Evolutionary conservation across 2,329 filamentous ascomycete genomes (phyloP).

Genomic region (Xylaria sp.): DNA sequence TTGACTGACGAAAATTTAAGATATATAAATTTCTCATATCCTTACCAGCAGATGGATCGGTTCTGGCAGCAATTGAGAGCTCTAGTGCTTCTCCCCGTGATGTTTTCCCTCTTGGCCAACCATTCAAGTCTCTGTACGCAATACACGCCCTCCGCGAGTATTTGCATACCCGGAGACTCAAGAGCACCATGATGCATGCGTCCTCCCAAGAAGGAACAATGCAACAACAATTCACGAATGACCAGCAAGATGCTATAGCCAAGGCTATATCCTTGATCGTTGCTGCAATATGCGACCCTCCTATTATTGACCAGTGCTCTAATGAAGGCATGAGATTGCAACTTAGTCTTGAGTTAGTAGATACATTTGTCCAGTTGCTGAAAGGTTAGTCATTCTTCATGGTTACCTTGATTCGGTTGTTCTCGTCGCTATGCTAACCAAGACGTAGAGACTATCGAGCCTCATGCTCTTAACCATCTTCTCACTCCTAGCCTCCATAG

Average conservation of each 20-base stretch:
- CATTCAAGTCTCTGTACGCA: constrained; percentile 79
- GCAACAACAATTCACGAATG: constrained; percentile 40
- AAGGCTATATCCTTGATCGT: constrained; percentile 66
- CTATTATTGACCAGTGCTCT: constrained; percentile 59
- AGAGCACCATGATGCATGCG: constrained; percentile 43
- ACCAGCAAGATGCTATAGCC: constrained; percentile 51
- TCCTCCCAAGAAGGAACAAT: constrained; percentile 40
- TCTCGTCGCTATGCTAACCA: constrained; percentile 36
- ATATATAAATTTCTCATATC: constrained; percentile 76
- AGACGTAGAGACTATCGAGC: constrained; percentile 42
- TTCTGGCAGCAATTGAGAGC: constrained; percentile 68
- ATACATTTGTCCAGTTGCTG: constrained; percentile 65
- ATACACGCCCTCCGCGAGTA: constrained; percentile 73
- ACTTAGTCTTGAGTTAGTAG: constrained; percentile 65
- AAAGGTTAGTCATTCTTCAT: constrained; percentile 55
- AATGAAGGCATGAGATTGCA: constrained; percentile 58
- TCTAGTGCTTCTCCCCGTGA: constrained; percentile 63
- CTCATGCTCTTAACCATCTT: constrained; percentile 36
- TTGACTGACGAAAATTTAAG: constrained; percentile 49
- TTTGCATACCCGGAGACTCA: constrained; percentile 57
- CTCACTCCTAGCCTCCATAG: constrained; percentile 41
- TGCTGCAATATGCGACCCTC: constrained; percentile 67
- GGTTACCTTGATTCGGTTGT: background rate
- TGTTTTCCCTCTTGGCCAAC: constrained; percentile 74
- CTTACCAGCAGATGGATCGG: constrained; percentile 73